Evolutionary conservation across 2,329 filamentous ascomycete genomes (phyloP).

Genomic region (Aspergillus sp.): DNA sequence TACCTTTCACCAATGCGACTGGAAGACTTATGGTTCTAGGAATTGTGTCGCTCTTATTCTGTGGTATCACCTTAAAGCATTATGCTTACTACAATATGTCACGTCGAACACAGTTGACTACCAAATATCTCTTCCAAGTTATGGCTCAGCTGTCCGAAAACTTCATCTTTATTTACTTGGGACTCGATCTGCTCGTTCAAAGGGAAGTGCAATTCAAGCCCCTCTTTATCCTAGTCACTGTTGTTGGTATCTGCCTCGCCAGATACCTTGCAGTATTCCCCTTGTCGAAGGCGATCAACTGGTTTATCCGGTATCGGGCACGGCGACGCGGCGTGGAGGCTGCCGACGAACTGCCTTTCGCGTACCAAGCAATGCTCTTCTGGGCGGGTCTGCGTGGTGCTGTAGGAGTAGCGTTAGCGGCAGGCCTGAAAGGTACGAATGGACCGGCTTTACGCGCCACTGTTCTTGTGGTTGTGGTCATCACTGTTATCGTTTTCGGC

Average conservation of each 20-base stretch:
- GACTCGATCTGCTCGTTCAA: slow-evolving; percentile 91
- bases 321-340: slow-evolving; percentile 72
- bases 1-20: background rate
- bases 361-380: slow-evolving; percentile 99
- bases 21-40: slow-evolving; percentile 54
- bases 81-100: slow-evolving; percentile 99
- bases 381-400: slow-evolving; percentile 96
- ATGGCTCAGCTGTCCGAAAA: slow-evolving; percentile 95
- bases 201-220: slow-evolving; percentile 86
- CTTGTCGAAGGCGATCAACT: slow-evolving; percentile 84
- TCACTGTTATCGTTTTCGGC: slow-evolving; percentile 98
- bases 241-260: slow-evolving; percentile 86
- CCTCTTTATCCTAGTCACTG: slow-evolving; percentile 88
- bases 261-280: slow-evolving; percentile 95
- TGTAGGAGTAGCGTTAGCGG: slow-evolving; percentile 91
- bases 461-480: slow-evolving; percentile 93
- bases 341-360: slow-evolving; percentile 85
- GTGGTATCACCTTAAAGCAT: slow-evolving; percentile 96
- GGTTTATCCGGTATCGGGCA: slow-evolving; percentile 84
- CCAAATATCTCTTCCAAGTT: slow-evolving; percentile 95
- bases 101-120: slow-evolving; percentile 90
- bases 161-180: slow-evolving; percentile 99
- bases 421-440: slow-evolving; percentile 79
- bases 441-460: slow-evolving; percentile 83
- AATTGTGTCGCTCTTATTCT: slow-evolving; percentile 95